Evolutionary conservation across 176 grass and related monocot species (phyloP).

Genomic region (Lolium rigidum): DNA sequence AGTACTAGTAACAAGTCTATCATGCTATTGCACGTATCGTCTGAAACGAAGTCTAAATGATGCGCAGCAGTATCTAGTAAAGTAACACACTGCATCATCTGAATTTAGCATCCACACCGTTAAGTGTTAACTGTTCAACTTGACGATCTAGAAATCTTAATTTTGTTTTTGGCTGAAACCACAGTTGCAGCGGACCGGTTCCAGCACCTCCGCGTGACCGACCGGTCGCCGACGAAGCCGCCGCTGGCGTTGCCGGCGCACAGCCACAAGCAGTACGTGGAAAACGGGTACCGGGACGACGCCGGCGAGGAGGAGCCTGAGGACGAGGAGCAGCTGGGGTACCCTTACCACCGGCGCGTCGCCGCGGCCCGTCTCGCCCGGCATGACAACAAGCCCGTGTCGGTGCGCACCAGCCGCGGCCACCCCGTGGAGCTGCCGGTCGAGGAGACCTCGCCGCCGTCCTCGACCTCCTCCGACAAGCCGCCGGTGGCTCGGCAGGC

Average conservation of each 20-base stretch:
- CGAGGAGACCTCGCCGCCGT: constrained; percentile 84
- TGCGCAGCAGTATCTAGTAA: too few species aligned
- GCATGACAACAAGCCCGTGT: constrained; percentile 38
- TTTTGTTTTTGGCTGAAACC: background rate
- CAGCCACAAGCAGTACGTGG: constrained; percentile 66
- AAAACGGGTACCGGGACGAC: constrained; percentile 52
- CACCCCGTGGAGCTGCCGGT: constrained; percentile 75
- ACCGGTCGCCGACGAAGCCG: constrained; percentile 60
- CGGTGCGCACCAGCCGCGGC: constrained; percentile 53
- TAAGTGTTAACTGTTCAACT: background rate
- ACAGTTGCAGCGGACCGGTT: constrained; percentile 56
- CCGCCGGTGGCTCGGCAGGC: background rate
- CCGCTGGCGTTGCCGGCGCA: constrained; percentile 41
- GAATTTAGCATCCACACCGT: too few species aligned
- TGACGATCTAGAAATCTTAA: background rate
- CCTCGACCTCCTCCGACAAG: constrained; percentile 58
- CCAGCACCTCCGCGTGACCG: constrained; percentile 56
- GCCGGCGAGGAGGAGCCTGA: constrained; percentile 45
- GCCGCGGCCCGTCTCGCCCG: constrained; percentile 32
- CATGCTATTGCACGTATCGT: background rate
- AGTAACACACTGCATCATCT: too few species aligned
- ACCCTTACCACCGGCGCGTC: constrained; percentile 44
- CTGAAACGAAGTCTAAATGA: constrained; percentile 37
- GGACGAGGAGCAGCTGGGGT: constrained; percentile 60
- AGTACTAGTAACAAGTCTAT: too few species aligned